phyloP scores from a whole-genome alignment of 768 basidiomycete species.

The Leccinum subgranulosum region DNA sequence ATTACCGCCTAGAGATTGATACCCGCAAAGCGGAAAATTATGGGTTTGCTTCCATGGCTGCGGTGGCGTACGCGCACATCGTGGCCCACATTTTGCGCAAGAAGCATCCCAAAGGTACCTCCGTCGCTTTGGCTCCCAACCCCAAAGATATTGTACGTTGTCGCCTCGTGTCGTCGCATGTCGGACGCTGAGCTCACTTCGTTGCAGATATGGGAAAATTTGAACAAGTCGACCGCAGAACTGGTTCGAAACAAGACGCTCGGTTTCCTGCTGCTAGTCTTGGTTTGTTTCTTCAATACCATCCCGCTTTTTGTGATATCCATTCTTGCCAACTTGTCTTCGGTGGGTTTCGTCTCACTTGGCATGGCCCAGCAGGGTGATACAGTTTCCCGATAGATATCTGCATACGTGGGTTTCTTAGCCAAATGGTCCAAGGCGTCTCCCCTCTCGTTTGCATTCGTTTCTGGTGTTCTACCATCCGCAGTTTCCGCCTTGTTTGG shows the following conservation, averaged over 20 bases:
- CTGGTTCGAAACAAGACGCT: constrained; percentile 61
- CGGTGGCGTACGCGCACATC: constrained; percentile 83
- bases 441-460: constrained; percentile 66
- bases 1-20: constrained; percentile 69
- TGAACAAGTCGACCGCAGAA: constrained; percentile 69
- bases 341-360: constrained; percentile 43
- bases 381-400: constrained; percentile 19
- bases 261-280: constrained; percentile 74
- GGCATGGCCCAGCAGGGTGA: background rate
- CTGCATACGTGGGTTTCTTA: constrained; percentile 72
- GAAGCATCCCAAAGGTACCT: constrained; percentile 73
- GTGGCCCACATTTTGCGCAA: constrained; percentile 67
- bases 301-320: constrained; percentile 89
- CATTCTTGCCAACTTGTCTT: constrained; percentile 83
- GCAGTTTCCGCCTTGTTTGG: constrained; percentile 85
- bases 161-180: background rate
- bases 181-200: background rate
- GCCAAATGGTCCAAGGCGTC: constrained; percentile 65
- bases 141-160: constrained; percentile 75
- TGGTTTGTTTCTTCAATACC: constrained; percentile 93
- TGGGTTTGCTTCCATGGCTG: constrained; percentile 89
- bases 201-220: constrained; percentile 85
- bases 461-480: constrained; percentile 93
- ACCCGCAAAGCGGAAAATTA: constrained; percentile 81
- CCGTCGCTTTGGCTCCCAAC: constrained; percentile 75